These are phyloP conservation scores for Vaccinium darrowii DNA, from an alignment of 148 eudicot species.

Conservation along the genomic window DNA sequence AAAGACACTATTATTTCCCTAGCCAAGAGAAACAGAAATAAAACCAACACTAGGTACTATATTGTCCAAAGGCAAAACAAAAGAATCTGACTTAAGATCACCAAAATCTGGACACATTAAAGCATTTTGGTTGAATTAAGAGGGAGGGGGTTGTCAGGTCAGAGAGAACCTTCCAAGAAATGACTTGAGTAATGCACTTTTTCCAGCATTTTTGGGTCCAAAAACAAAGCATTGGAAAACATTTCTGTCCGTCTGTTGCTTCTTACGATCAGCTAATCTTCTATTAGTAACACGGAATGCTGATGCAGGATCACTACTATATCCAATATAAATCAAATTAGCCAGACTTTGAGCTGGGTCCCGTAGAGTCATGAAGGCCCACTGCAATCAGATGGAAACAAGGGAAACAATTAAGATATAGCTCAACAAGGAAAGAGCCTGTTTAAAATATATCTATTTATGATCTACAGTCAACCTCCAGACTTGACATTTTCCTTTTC, in stretches of 20 bases:
- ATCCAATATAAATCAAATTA: conserved; percentile 53
- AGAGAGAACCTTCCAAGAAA: conserved; percentile 47
- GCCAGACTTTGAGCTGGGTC: conserved; percentile 50
- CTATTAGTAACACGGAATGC: conserved; percentile 54
- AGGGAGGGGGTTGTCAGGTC: neutral
- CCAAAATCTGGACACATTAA: neutral
- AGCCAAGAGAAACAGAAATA: neutral
- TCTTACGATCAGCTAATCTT: conserved; percentile 46
- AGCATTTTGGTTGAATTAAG: conserved; percentile 2
- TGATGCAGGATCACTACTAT: conserved; percentile 42
- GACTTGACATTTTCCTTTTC: neutral
- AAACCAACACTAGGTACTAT: neutral
- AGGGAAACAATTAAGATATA: conserved; percentile 9
- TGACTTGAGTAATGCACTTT: conserved; percentile 44
- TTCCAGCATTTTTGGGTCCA: conserved; percentile 58
- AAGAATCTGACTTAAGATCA: neutral
- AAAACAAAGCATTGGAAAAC: conserved; percentile 61
- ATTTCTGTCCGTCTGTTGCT: conserved; percentile 48
- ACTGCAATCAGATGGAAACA: conserved; percentile 28
- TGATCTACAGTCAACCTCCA: neutral
- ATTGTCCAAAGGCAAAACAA: neutral
- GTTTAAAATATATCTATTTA: neutral
- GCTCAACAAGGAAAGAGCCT: conserved; percentile 1
- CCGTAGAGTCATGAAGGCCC: conserved; percentile 57
- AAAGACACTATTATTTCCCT: neutral